phyloP scores from a whole-genome alignment of 2,329 filamentous ascomycete genomes.

The Colletotrichum coccodes region DNA sequence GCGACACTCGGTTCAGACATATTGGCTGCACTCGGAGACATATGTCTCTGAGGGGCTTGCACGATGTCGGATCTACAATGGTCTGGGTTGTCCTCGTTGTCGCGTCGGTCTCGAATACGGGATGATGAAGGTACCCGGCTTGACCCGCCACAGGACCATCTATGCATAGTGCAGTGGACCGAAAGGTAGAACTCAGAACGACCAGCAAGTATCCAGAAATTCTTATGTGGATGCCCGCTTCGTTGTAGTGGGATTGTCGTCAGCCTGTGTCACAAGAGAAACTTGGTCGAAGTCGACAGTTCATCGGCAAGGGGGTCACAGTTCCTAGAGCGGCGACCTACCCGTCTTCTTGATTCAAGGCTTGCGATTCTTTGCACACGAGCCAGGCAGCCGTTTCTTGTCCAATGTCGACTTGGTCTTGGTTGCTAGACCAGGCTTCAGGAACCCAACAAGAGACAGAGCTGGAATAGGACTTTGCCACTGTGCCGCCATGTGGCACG shows the following conservation, averaged over 20 bases:
- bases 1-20: not conserved
- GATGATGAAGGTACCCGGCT: too few species aligned
- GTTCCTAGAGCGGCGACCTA: not conserved
- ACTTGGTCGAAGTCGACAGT: not conserved
- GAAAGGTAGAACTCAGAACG: too few species aligned
- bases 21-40: too few species aligned
- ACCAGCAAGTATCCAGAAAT: not conserved
- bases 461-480: not conserved
- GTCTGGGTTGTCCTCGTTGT: too few species aligned
- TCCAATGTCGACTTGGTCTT: not conserved
- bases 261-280: not conserved
- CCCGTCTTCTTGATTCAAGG: too few species aligned
- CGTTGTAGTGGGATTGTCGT: not conserved
- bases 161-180: not conserved
- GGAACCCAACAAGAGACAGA: not conserved
- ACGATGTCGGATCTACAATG: not conserved
- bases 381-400: not conserved
- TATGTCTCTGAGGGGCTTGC: too few species aligned
- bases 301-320: not conserved
- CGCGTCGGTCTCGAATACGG: too few species aligned
- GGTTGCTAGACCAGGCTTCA: not conserved
- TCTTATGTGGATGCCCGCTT: too few species aligned
- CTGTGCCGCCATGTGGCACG: not conserved
- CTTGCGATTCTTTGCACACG: not conserved
- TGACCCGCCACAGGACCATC: not conserved